A percentile compares a stretch with the other conserved stretches of the same genome.
Conservation (phyloP, 305 asterid genomes). For the Andrographis paniculata region DNA sequence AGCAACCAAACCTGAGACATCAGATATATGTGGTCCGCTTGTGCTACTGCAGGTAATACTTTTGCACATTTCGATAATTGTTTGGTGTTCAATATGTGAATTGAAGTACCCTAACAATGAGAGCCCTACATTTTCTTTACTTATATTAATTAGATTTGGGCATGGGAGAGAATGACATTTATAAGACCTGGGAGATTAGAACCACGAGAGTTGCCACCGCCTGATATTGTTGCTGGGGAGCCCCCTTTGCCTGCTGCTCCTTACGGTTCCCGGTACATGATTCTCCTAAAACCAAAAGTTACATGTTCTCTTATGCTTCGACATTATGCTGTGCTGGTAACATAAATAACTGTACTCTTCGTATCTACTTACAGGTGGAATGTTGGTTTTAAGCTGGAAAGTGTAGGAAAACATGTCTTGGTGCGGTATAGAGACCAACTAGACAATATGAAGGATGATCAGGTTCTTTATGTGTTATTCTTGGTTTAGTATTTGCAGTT, state of each 20-base stretch:
- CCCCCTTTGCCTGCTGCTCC: conserved; percentile 36
- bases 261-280: conserved; percentile 35
- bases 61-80: not conserved
- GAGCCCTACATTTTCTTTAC: conserved; percentile 12
- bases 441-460: conserved; percentile 58
- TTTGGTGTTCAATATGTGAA: not conserved
- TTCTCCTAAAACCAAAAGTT: conserved; percentile 5
- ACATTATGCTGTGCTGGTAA: conserved; percentile 2
- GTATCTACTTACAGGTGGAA: conserved; percentile 54
- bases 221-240: conserved; percentile 32
- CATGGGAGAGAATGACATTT: conserved; percentile 62
- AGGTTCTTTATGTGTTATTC: conserved; percentile 26
- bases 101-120: not conserved
- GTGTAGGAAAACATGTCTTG: conserved; percentile 49
- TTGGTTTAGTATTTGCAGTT: not conserved
- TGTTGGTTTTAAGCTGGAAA: conserved; percentile 59
- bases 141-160: conserved; percentile 41
- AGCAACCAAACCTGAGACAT: conserved; percentile 54
- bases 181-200: conserved; percentile 52
- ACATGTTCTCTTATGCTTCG: conserved; percentile 3
- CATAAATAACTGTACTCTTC: conserved; percentile 2
- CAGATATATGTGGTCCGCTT: conserved; percentile 70
- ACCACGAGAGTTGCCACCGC: conserved; percentile 36
- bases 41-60: conserved; percentile 24
- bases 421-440: conserved; percentile 48